These are phyloP conservation scores for Chimonanthus praecox DNA, from an alignment of 164 flowering plant species.

Conservation along the genomic window DNA sequence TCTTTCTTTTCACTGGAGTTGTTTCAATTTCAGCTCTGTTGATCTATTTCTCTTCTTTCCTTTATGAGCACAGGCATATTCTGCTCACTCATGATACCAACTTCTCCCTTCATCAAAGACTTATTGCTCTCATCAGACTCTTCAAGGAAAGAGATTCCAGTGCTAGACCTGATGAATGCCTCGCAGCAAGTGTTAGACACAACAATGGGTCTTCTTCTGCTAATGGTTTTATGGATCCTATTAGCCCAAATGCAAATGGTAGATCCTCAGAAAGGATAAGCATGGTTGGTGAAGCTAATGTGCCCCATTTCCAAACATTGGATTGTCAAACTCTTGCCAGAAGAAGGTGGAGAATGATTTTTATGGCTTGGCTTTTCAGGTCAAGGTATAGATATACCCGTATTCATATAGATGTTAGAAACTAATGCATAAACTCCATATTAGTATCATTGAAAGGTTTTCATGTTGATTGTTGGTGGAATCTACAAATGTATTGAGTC, in stretches of 20 bases:
- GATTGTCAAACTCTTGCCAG: background rate
- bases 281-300: background rate
- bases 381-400: background rate
- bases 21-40: slow-evolving; percentile 9
- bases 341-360: background rate
- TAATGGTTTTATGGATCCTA: background rate
- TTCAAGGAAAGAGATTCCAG: slow-evolving; percentile 2
- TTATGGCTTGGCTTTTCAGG: background rate
- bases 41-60: background rate
- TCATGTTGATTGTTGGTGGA: too few relatives aligned
- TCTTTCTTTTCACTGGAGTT: slow-evolving; percentile 10
- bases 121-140: background rate
- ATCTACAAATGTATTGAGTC: too few relatives aligned
- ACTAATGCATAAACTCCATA: too few relatives aligned
- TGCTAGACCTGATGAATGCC: background rate
- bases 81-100: background rate
- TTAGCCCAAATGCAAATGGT: background rate
- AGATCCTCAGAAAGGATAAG: background rate
- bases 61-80: slow-evolving; percentile 1
- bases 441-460: too few relatives aligned
- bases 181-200: background rate
- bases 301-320: background rate
- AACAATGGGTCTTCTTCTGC: background rate
- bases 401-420: background rate
- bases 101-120: background rate